Conservation (phyloP, 2,329 filamentous ascomycete species). For the Chaetomiaceae sp. region DNA sequence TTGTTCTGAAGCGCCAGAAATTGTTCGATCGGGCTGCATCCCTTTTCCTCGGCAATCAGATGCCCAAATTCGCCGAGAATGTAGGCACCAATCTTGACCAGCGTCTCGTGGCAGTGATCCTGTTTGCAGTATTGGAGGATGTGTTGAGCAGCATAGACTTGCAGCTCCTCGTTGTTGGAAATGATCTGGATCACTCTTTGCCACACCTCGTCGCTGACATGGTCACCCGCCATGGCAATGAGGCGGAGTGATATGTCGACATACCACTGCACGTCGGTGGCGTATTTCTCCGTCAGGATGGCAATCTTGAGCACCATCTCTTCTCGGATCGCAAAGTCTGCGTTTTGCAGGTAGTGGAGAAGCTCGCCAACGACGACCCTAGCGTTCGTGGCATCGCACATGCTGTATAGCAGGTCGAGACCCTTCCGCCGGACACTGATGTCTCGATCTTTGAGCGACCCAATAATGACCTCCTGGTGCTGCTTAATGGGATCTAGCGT, state of each 20-base stretch:
- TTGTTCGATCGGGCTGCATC: constrained; percentile 95
- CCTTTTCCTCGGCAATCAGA: constrained; percentile 84
- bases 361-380: constrained; percentile 91
- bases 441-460: constrained; percentile 88
- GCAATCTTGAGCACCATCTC: constrained; percentile 99
- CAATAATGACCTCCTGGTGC: constrained; percentile 93
- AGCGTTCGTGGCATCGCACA: constrained; percentile 96
- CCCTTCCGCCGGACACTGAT: constrained; percentile 96
- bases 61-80: constrained; percentile 96
- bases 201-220: constrained; percentile 99
- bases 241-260: constrained; percentile 94
- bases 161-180: constrained; percentile 97
- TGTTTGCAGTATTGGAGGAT: constrained; percentile 88
- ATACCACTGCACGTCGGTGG: constrained; percentile 98
- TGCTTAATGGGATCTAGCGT: constrained; percentile 97
- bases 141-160: constrained; percentile 93
- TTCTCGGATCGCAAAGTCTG: constrained; percentile 95
- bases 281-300: constrained; percentile 97
- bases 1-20: constrained; percentile 90
- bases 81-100: constrained; percentile 97
- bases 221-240: constrained; percentile 94
- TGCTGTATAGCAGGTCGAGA: constrained; percentile 95
- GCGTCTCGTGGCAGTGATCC: constrained; percentile 90
- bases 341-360: constrained; percentile 88
- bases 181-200: constrained; percentile 98